phyloP scores from a whole-genome alignment of 78 protist genomes.

The Dictyostelium purpureum region DNA sequence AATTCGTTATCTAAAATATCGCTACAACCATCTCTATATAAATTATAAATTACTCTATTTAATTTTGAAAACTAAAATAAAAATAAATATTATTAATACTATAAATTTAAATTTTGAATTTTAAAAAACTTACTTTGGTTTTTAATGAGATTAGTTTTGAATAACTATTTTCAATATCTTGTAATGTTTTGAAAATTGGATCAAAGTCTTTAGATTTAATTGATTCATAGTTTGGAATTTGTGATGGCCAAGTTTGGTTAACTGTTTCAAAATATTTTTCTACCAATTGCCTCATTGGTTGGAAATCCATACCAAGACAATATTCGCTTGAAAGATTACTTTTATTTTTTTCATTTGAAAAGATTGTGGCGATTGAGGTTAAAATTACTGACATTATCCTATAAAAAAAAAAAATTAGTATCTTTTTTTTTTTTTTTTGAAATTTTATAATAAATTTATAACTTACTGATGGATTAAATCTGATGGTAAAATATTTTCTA shows the following conservation, averaged over 20 bases:
- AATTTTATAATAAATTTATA: background rate
- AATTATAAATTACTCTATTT: slow-evolving; percentile 52
- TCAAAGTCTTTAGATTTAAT: slow-evolving; percentile 46
- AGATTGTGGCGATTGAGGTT: slow-evolving; percentile 35
- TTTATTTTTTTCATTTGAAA: slow-evolving; percentile 29
- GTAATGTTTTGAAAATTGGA: slow-evolving; percentile 40
- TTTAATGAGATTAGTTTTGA: slow-evolving; percentile 59
- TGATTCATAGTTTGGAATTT: slow-evolving; percentile 13
- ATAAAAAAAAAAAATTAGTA: background rate
- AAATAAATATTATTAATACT: background rate
- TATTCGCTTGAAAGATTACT: slow-evolving; percentile 41
- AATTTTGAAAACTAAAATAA: slow-evolving; percentile 28
- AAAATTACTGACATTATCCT: slow-evolving; percentile 39
- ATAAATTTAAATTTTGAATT: background rate
- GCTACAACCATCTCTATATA: slow-evolving; percentile 43
- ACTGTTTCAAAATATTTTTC: slow-evolving; percentile 50
- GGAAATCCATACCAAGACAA: slow-evolving; percentile 48
- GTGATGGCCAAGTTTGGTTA: slow-evolving; percentile 13
- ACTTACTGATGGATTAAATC: slow-evolving; percentile 62
- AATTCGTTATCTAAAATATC: slow-evolving; percentile 40
- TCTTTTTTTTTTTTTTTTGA: background rate
- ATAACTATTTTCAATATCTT: slow-evolving; percentile 47
- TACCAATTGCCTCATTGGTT: slow-evolving; percentile 3
- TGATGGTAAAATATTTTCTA: slow-evolving; percentile 11
- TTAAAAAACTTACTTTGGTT: slow-evolving; percentile 16